Evolutionary conservation across 345 rosid genomes (phyloP), one percentile per base, ranked within the genome.

Genomic region (Syzygium jambos): DNA sequence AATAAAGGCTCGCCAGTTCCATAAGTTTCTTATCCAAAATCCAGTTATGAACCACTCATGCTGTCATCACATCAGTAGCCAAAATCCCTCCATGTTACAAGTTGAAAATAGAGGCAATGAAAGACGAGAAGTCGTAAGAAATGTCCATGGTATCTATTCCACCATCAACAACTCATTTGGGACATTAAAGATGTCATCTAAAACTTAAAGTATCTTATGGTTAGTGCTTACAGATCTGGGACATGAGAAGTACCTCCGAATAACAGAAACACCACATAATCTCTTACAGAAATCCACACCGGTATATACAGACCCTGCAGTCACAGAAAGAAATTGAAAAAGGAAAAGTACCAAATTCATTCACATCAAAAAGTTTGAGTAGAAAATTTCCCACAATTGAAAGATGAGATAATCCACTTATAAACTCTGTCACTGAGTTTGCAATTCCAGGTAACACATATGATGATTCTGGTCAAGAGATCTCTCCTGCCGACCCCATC

Each of bases 241-340:
- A 41, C 5, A 29, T 80, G 78, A 89, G 38, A 85, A 80, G 85
- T 97, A 97, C 99, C 99, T 97, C 91, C 99, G 93, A 88, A 98
- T 95, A 87, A 98, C 98, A 51, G 99, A 96, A 86, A 98, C 99
- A 86, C 99, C 99, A 68, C 99, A 98, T 89, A 98, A 91, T 90
- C 98, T 94, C 92, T 98, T 98, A 92, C 99, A 98, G 93, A 98
- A 98, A 91, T 98, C 99, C 92, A 96, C 98, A 85, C 99, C 99
- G 52, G 97, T 94, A 91, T 98, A 98, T 27, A 98, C 99, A 85
- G 99, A 95, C 61, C 97, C 99, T 97, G 96, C 90, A 91, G 85
- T 78, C 88, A 82, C 85, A 86, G 4, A 29, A 86, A 84, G 78
- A 86, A 51, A 51, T 41, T 80, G 56, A 52, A 84, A 80, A 59